phyloP scores from a whole-genome alignment of 768 basidiomycete genomes.

The Austroboletus festivus region DNA sequence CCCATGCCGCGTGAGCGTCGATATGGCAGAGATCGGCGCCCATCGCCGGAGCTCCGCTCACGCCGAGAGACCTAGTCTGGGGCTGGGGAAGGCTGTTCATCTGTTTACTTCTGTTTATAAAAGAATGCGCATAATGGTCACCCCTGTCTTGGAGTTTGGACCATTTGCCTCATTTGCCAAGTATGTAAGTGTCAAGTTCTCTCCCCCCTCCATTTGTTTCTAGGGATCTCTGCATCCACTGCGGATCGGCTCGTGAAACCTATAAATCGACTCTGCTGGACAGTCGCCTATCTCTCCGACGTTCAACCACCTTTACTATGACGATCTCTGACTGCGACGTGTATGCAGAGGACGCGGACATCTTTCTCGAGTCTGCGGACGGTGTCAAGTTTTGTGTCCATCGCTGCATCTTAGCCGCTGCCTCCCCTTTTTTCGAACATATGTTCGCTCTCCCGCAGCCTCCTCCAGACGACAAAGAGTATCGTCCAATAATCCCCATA shows the following conservation, averaged over 20 bases:
- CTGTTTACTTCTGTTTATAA: slow-evolving; percentile 27
- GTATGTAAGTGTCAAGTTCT: slow-evolving; percentile 19
- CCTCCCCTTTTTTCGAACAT: slow-evolving; percentile 66
- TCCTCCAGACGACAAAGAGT: slow-evolving; percentile 20
- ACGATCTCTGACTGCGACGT: slow-evolving; percentile 35
- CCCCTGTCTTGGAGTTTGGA: slow-evolving; percentile 15
- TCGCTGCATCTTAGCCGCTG: slow-evolving; percentile 55
- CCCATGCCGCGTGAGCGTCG: slow-evolving; percentile 23
- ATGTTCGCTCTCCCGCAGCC: slow-evolving; percentile 68
- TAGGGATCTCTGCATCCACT: background rate
- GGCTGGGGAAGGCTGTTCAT: background rate
- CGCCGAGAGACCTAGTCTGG: slow-evolving; percentile 11
- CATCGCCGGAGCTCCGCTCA: slow-evolving; percentile 32
- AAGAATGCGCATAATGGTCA: background rate
- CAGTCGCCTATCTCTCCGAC: too few species aligned
- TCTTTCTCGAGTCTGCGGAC: slow-evolving; percentile 46
- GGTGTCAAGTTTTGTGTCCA: slow-evolving; percentile 57
- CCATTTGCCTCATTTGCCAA: slow-evolving; percentile 6
- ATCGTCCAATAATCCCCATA: slow-evolving; percentile 49
- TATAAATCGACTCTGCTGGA: slow-evolving; percentile 22
- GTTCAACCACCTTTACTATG: slow-evolving; percentile 20
- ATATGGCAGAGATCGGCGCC: slow-evolving; percentile 35
- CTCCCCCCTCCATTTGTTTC: background rate
- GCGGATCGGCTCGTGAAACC: slow-evolving; percentile 7
- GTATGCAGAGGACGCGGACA: slow-evolving; percentile 48